Conservation (phyloP, 768 basidiomycete species). For the Russula dissimulans region DNA sequence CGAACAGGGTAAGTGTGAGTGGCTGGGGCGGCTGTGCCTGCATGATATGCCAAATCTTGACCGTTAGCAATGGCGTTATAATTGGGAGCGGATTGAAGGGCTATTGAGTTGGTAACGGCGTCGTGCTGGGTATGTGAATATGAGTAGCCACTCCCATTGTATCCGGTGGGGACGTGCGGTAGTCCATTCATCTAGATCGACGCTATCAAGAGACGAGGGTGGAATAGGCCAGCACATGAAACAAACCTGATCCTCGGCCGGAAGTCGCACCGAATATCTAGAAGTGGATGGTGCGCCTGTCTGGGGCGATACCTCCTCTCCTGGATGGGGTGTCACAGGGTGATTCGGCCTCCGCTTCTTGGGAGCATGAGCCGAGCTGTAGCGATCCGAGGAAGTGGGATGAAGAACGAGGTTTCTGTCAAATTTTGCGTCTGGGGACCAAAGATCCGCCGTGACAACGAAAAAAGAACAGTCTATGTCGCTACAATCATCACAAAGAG, state of each 20-base stretch:
- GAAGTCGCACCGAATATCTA: slow-evolving; percentile 8
- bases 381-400: slow-evolving; percentile 71
- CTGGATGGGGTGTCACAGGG: slow-evolving; percentile 18
- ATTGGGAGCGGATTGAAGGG: slow-evolving; percentile 8
- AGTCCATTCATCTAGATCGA: slow-evolving; percentile 9
- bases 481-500: slow-evolving; percentile 31
- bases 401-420: slow-evolving; percentile 89
- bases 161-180: slow-evolving; percentile 2
- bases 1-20: slow-evolving; percentile 8
- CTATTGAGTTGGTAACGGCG: slow-evolving; percentile 5
- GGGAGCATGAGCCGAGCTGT: slow-evolving; percentile 39
- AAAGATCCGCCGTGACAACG: slow-evolving; percentile 85
- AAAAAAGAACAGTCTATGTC: slow-evolving; percentile 85
- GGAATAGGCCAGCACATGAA: not conserved
- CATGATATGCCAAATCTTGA: slow-evolving; percentile 11
- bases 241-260: slow-evolving; percentile 14
- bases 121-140: slow-evolving; percentile 11
- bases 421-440: slow-evolving; percentile 72
- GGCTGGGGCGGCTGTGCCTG: slow-evolving; percentile 6
- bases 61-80: slow-evolving; percentile 4
- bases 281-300: slow-evolving; percentile 21
- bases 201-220: not conserved
- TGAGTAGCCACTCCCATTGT: slow-evolving; percentile 3
- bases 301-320: slow-evolving; percentile 19
- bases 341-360: slow-evolving; percentile 25